Conservation (phyloP, 2,329 filamentous ascomycete genomes). For the Apiospora hydei region DNA sequence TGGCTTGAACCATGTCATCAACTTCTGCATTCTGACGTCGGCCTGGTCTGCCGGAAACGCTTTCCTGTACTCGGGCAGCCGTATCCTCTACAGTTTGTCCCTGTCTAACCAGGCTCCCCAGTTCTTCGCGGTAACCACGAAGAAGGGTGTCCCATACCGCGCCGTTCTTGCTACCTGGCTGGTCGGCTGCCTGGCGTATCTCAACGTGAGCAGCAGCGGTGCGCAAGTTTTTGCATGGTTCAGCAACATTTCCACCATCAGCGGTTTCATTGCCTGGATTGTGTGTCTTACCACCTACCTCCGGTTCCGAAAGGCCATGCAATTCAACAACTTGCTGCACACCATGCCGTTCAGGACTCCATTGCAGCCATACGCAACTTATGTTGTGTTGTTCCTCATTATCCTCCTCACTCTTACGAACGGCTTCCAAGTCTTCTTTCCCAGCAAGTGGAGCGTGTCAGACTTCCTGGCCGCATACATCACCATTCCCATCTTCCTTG, state of each 20-base stretch:
- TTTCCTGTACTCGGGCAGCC: slow-evolving; percentile 71
- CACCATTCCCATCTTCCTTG: slow-evolving; percentile 66
- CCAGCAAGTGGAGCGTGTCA: slow-evolving; percentile 65
- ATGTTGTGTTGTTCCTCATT: slow-evolving; percentile 64
- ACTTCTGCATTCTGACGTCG: slow-evolving; percentile 71
- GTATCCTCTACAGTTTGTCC: slow-evolving; percentile 74
- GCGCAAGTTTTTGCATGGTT: slow-evolving; percentile 75
- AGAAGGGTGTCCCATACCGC: slow-evolving; percentile 66
- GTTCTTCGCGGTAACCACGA: slow-evolving; percentile 66
- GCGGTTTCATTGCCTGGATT: slow-evolving; percentile 67
- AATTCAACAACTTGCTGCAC: slow-evolving; percentile 56
- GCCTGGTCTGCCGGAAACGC: slow-evolving; percentile 69
- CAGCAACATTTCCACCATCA: slow-evolving; percentile 71
- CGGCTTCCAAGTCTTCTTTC: slow-evolving; percentile 78
- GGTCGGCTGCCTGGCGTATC: slow-evolving; percentile 72
- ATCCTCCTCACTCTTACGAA: slow-evolving; percentile 73
- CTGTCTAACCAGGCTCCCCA: slow-evolving; percentile 70
- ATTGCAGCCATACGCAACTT: slow-evolving; percentile 70
- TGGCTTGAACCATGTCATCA: slow-evolving; percentile 71
- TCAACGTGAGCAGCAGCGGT: slow-evolving; percentile 70
- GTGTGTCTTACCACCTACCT: slow-evolving; percentile 65
- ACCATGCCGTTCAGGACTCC: slow-evolving; percentile 60
- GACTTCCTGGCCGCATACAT: slow-evolving; percentile 73
- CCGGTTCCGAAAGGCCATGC: slow-evolving; percentile 65
- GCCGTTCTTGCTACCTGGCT: slow-evolving; percentile 62